Conservation (phyloP, 345 rosid species). For the Brassica carinata region DNA sequence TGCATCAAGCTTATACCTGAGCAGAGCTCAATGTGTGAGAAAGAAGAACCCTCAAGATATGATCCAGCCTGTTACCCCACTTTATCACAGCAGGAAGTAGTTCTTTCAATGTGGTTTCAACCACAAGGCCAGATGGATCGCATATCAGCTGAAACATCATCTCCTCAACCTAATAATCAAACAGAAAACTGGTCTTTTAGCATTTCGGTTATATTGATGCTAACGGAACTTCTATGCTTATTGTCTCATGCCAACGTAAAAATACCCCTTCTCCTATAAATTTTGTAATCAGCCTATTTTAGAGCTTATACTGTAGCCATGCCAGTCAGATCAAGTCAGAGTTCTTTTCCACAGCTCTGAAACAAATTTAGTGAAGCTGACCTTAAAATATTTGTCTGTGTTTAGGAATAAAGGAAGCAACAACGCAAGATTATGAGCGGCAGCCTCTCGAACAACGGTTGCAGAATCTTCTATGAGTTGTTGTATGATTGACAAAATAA, state of each 20-base stretch:
- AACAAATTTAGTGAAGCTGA: conserved; percentile 83
- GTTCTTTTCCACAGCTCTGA: conserved; percentile 75
- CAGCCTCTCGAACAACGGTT: conserved; percentile 92
- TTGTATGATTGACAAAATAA: conserved; percentile 87
- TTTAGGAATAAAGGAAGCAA: conserved; percentile 91
- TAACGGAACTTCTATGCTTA: conserved; percentile 31
- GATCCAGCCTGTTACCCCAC: conserved; percentile 88
- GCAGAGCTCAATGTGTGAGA: conserved; percentile 78
- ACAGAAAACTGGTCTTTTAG: conserved; percentile 36
- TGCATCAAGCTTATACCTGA: conserved; percentile 51
- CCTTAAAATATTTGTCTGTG: conserved; percentile 98
- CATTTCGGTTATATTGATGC: conserved; percentile 15
- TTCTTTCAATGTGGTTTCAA: conserved; percentile 80
- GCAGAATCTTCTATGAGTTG: conserved; percentile 96
- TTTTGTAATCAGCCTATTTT: conserved; percentile 66
- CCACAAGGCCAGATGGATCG: conserved; percentile 95
- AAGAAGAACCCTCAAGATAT: conserved; percentile 72
- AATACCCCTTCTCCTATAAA: conserved; percentile 55
- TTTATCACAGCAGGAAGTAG: conserved; percentile 78
- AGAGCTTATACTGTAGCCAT: conserved; percentile 72
- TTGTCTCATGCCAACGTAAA: conserved; percentile 48
- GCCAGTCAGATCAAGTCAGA: conserved; percentile 63
- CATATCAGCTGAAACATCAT: conserved; percentile 89
- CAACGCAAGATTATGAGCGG: conserved; percentile 91
- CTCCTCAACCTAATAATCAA: conserved; percentile 80